phyloP scores from a whole-genome alignment of 2,329 filamentous ascomycete species.

The Elsinoe necatrix region DNA sequence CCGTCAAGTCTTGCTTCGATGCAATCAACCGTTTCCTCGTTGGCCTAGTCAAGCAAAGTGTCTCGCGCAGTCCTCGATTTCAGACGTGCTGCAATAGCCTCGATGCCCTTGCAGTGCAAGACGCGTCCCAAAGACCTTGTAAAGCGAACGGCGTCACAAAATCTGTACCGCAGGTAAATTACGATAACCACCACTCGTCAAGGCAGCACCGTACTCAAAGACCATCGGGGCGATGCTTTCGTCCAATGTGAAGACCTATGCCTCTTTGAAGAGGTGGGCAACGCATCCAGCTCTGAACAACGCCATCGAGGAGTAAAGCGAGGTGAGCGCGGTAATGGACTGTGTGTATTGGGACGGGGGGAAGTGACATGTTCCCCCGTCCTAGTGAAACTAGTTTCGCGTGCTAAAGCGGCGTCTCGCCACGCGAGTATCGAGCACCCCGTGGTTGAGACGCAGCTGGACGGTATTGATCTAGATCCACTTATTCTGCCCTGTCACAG shows the following conservation, averaged over 20 bases:
- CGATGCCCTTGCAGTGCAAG: no score
- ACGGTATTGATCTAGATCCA: not conserved
- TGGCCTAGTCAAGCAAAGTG: no score
- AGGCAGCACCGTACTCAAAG: constrained; percentile 15
- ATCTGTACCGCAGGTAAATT: constrained; percentile 15
- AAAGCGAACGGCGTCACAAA: not conserved
- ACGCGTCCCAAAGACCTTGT: no score
- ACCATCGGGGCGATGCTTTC: constrained; percentile 13
- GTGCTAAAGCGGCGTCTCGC: not conserved
- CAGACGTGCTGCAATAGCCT: no score
- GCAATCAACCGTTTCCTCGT: no score
- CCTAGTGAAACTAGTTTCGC: not conserved
- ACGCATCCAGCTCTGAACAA: constrained; percentile 12
- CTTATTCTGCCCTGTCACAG: not conserved
- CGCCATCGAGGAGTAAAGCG: not conserved
- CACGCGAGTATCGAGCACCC: not conserved
- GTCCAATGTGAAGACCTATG: not conserved
- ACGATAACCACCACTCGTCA: constrained; percentile 12
- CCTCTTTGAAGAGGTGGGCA: not conserved
- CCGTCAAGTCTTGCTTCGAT: no score
- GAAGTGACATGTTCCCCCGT: not conserved
- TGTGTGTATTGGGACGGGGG: not conserved
- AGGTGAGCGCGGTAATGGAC: constrained; percentile 15
- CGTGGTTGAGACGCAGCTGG: not conserved
- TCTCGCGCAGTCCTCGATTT: no score